These are phyloP conservation scores for Hyphopichia fennica DNA, from an alignment of 1,139 yeast species.

Conservation along the genomic window DNA sequence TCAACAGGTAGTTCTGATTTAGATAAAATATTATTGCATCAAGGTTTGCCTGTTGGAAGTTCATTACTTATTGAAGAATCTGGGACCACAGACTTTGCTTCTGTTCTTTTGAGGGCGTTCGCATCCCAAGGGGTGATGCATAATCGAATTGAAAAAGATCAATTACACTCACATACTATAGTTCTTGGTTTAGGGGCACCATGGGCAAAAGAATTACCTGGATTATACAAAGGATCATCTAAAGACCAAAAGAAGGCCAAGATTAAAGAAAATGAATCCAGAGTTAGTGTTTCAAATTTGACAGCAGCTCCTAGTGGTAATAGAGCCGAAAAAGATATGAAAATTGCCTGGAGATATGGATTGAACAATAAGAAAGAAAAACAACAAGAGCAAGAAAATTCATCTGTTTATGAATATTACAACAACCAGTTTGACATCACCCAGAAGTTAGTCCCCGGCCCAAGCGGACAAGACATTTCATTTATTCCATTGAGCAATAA, in stretches of 20 bases:
- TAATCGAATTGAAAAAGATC: slow-evolving; percentile 42
- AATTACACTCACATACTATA: slow-evolving; percentile 56
- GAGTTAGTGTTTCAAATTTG: slow-evolving; percentile 68
- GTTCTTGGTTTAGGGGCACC: slow-evolving; percentile 60
- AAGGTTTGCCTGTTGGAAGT: slow-evolving; percentile 80
- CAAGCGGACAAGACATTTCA: slow-evolving; percentile 60
- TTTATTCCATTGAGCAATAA: slow-evolving; percentile 42
- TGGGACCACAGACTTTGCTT: slow-evolving; percentile 86
- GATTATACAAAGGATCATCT: slow-evolving; percentile 68
- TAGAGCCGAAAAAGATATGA: slow-evolving; percentile 49
- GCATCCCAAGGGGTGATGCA: slow-evolving; percentile 82
- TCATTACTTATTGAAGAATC: slow-evolving; percentile 75
- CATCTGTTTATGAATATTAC: slow-evolving; percentile 48
- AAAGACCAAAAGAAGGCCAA: slow-evolving; percentile 64
- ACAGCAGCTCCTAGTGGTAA: slow-evolving; percentile 26
- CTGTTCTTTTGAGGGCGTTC: slow-evolving; percentile 69
- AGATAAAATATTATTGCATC: slow-evolving; percentile 75
- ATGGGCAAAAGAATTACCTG: slow-evolving; percentile 81
- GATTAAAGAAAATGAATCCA: slow-evolving; percentile 58
- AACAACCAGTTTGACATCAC: slow-evolving; percentile 78
- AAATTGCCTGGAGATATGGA: slow-evolving; percentile 89
- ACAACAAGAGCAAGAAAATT: slow-evolving; percentile 12
- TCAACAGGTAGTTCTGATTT: slow-evolving; percentile 79
- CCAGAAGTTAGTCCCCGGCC: slow-evolving; percentile 64
- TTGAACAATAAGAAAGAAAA: slow-evolving; percentile 42